Percentiles rank a stretch among this genome's conserved stretches.
These are phyloP conservation scores for Russula sp. DNA, from an alignment of 768 basidiomycete genomes.

Conservation along the genomic window DNA sequence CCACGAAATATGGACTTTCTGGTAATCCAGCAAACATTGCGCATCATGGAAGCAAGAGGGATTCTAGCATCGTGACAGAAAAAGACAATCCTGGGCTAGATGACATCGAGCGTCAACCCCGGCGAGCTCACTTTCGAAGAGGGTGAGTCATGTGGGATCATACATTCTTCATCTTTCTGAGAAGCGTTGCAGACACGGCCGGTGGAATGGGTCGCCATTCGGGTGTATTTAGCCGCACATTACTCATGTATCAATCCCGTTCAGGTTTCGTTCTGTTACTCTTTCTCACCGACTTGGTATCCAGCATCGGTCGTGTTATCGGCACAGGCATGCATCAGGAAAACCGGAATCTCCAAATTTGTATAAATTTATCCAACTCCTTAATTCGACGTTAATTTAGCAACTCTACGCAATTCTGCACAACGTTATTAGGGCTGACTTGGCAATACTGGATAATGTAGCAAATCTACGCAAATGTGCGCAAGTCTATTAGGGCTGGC, in stretches of 20 bases:
- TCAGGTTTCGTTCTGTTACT: neutral
- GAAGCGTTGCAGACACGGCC: slow-evolving; percentile 33
- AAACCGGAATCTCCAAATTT: too few relatives aligned
- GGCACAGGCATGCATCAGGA: slow-evolving; percentile 66
- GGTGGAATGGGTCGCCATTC: slow-evolving; percentile 54
- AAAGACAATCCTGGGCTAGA: neutral
- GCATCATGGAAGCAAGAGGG: neutral
- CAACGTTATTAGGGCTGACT: too few relatives aligned
- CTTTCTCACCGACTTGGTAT: neutral
- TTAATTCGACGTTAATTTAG: too few relatives aligned
- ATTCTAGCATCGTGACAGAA: neutral
- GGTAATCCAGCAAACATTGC: neutral
- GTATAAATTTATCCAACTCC: too few relatives aligned
- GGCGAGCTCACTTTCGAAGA: slow-evolving; percentile 45
- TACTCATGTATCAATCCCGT: slow-evolving; percentile 35
- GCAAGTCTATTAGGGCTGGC: too few relatives aligned
- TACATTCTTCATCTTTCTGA: neutral
- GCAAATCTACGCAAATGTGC: too few relatives aligned
- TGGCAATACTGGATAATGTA: too few relatives aligned
- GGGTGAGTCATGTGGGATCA: slow-evolving; percentile 28
- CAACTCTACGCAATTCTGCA: too few relatives aligned
- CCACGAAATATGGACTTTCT: neutral
- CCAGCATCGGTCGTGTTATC: slow-evolving; percentile 47
- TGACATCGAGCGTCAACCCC: slow-evolving; percentile 29
- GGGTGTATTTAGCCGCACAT: slow-evolving; percentile 49